phyloP scores from a whole-genome alignment of 208 protist genomes.

The Entamoeba dispar region DNA sequence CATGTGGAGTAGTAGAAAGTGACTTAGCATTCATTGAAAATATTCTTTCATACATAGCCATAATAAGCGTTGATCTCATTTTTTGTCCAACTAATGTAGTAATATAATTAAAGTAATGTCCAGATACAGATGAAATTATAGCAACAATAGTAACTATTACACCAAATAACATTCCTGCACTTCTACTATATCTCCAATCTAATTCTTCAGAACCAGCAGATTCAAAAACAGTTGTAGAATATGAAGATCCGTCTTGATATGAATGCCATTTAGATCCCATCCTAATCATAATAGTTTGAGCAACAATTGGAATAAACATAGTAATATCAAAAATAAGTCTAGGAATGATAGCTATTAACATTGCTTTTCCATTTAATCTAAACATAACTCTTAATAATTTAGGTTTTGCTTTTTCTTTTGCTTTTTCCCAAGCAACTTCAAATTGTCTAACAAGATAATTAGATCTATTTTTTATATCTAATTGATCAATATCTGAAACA shows the following conservation, averaged over 20 bases:
- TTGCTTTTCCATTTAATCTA: not conserved
- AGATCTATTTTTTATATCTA: not conserved
- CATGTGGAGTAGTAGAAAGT: not conserved
- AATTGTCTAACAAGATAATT: not conserved
- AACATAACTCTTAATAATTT: not conserved
- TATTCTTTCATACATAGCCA: not conserved
- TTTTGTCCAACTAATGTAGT: not conserved
- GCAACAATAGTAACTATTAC: not conserved
- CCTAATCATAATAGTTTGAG: not conserved
- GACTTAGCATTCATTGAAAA: not conserved
- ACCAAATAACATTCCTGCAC: not conserved
- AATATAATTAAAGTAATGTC: not conserved
- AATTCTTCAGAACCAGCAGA: not conserved
- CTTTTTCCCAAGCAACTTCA: not conserved
- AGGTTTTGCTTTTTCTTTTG: not conserved
- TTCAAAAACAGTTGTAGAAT: no score
- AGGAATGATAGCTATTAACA: not conserved
- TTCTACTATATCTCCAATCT: not conserved
- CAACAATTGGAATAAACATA: not conserved
- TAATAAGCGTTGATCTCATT: not conserved
- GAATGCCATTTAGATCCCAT: not conserved
- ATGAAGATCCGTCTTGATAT: no score
- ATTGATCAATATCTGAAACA: not conserved
- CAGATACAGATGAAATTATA: not conserved
- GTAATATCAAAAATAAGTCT: not conserved